Evolutionary conservation across 2,329 filamentous ascomycete genomes (phyloP), one percentile per base, ranked within the genome.

Genomic region (Nigrospora sphaerica): DNA sequence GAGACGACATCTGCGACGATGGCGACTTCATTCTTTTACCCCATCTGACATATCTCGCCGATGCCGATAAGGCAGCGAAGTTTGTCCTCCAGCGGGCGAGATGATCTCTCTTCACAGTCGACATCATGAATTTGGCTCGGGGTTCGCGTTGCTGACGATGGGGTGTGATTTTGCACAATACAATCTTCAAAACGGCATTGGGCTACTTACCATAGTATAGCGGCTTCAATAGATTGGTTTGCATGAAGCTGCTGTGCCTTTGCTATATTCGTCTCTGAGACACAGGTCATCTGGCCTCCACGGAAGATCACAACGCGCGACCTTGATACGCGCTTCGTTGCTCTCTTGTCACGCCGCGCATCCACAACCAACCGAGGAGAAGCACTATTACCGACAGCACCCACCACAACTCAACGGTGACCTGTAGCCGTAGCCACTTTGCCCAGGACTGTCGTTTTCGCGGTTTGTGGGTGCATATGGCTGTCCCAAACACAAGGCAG

Each of bases 401-500:
- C 69, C 74, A 76, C 71, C 73, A 75, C 16, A 72, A 48, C 57
- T 75, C 72, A 4, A 75, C 52, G 0, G 71, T 73, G 17, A 75
- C 52, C 33, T 66, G 68, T 2, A 59, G 57, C 31, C 70, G 64
- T 32, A 77, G 51, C 72, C 72, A 74, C 16, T 63, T 64, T 42
- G 58, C 74, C 61, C 58, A 66, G 54, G 60, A 82, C 49, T 51
- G 82, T 67, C 52, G 62, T 50, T 66, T 53, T 45, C 60, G 63
- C 7, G 64, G 64, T 6, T 68, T 64, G 47, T 78, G 72, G 2
- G 63, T 55, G 49, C 78, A 81, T 2, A 57, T 65, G 0, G 52
- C 54, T 4, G 77, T 81, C 19, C 70, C 73, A 45, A 71, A 74
- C 12, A 81, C 70, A 11, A 80, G 63, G 54, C 78, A 81, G 4